Percentiles rank a stretch among this genome's conserved stretches.
phyloP scores from a whole-genome alignment of 371 early-diverging fungal species.

The Quaeritorhiza haematococci region DNA sequence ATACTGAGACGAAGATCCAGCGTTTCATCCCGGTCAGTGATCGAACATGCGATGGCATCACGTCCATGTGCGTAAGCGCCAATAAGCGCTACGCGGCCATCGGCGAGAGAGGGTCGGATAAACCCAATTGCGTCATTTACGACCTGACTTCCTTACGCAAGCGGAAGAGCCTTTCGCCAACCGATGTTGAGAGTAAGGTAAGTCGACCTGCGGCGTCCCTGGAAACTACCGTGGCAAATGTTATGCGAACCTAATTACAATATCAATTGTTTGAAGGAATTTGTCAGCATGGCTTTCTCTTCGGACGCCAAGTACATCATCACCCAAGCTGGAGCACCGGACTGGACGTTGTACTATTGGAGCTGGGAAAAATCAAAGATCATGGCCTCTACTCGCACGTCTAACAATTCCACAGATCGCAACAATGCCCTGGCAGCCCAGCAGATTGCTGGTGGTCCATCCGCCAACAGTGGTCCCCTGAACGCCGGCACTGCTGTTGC shows the following conservation, averaged over 20 bases:
- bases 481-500: neutral
- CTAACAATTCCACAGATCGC: constrained; percentile 6
- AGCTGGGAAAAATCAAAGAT: constrained; percentile 34
- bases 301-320: constrained; percentile 42
- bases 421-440: neutral
- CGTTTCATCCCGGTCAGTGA: constrained; percentile 46
- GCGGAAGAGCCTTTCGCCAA: constrained; percentile 30
- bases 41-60: constrained; percentile 37
- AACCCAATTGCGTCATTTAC: constrained; percentile 27
- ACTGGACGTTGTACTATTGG: constrained; percentile 47
- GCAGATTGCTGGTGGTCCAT: neutral
- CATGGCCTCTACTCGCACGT: constrained; percentile 34
- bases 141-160: constrained; percentile 38
- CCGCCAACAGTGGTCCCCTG: neutral
- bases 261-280: constrained; percentile 33
- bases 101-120: constrained; percentile 35
- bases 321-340: constrained; percentile 40
- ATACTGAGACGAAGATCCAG: constrained; percentile 43
- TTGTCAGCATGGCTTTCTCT: constrained; percentile 40
- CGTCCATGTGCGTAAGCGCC: constrained; percentile 33
- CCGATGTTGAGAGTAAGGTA: constrained; percentile 37
- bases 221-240: neutral
- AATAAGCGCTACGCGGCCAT: constrained; percentile 47
- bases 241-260: too few species aligned
- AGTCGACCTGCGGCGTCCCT: neutral